Evolutionary conservation across 345 rosid species (phyloP), one percentile per base, ranked within the genome.

Genomic region (Aquilaria yunnanensis): DNA sequence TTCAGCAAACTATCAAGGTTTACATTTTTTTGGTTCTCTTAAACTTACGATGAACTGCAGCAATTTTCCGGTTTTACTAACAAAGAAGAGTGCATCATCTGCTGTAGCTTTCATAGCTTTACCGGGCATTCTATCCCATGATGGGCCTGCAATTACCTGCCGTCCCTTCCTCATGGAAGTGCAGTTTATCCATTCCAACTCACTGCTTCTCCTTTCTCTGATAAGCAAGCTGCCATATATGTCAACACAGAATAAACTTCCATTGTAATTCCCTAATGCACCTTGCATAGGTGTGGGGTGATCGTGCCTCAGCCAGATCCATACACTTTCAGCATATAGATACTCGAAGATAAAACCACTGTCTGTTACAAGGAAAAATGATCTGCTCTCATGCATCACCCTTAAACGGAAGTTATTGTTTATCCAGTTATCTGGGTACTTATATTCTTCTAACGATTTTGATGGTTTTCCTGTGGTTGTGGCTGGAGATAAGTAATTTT

Each of bases 271-370:
- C 50, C 86, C 90, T 3, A 84, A 65, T 9, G 70, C 81, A 23
- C 83, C 93, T 74, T 66, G 70, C 71, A 87, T 77, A 12, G 80
- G 75, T 12, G 90, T 79, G 58, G 87, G 47, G 70, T 87, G 86
- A 41, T 84, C 90, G 23, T 87, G 90, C 70, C 80, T 78, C 64
- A 82, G 63, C 90, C 93, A 87, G 54, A 87, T 75, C 90, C 87
- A 84, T 30, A 79, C 58, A 54, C 67, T 80, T 55, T 87, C 94
- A 31, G 81, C 66, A 32, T 80, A 77, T 13, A 87, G 77, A 72
- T 84, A 80, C 67, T 87, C 90, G 14, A 82, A 84, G 41, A 78
- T 77, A 74, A 75, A 61, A 58, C 89, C 93, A 12, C 55, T 73
- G 54, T 80, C 78, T 37, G 90, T 72, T 62, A 82, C 61, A 4